Evolutionary conservation across 768 basidiomycete species (phyloP), one percentile per base, ranked within the genome.

Genomic region (Russula virescens): DNA sequence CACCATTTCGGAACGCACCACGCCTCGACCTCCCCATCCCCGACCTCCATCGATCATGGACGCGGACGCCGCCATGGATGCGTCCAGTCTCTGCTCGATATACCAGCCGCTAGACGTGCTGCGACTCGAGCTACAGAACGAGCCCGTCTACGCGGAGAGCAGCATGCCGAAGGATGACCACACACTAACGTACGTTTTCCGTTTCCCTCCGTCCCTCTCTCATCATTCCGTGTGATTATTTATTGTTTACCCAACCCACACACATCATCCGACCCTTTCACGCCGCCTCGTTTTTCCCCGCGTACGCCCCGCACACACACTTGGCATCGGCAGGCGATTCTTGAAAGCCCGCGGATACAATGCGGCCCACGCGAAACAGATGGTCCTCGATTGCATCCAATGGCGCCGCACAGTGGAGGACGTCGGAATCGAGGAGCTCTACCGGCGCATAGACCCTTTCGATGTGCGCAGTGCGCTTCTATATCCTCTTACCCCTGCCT

Each of bases 321-420:
- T n/a, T n/a, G n/a, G n/a, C n/a, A n/a, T n/a, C n/a, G n/a, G 8
- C 65, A 90, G 88, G 59, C 83, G 88, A n/a, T 91, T 89, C 68
- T 72, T 91, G n/a, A 82, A 85, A 40, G 88, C 88, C 11, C 83
- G 88, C 3, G 83, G 83, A 64, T 89, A 83, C 67, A 79, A 84
- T 68, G 62, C 87, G 14, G 75, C 72, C 40, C 80, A 83, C 51
- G 73, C 87, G 0, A 87, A 84, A 71, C 78, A 74, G 62, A 89
- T 89, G 88, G 74, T 89, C 46, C 72, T 71, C 57, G 82, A 86
- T 52, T 87, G 85, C 63, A 85, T 87, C 65, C 73, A 82, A 14
- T 91, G 88, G 88, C 78, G 88, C 19, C 76, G 77, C 70, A 83
- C 81, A 0, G 85, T 84, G 9, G 80, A 82, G 42, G 85, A 82